Evolutionary conservation across 2,329 filamentous ascomycete species (phyloP).

Genomic region (Penicillium sp.): DNA sequence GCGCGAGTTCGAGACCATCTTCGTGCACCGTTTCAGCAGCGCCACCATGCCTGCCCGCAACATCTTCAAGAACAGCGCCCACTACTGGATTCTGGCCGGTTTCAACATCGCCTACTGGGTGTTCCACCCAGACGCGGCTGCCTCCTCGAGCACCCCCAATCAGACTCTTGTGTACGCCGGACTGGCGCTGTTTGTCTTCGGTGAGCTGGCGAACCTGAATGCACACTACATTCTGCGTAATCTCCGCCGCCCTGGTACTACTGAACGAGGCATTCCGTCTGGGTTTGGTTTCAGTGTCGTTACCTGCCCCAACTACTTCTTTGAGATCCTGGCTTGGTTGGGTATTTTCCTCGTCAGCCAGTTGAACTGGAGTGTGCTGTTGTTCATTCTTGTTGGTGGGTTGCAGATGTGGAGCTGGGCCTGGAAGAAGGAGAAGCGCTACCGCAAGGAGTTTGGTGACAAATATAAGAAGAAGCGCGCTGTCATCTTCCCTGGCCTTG

Average conservation of each 20-base stretch:
- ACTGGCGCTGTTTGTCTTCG: conserved; percentile 68
- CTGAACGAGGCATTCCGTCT: conserved; percentile 80
- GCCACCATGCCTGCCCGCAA: conserved; percentile 89
- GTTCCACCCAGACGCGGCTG: conserved; percentile 71
- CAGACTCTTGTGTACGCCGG: conserved; percentile 62
- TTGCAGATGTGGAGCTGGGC: conserved; percentile 85
- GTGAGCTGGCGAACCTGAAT: conserved; percentile 75
- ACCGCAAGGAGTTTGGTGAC: conserved; percentile 86
- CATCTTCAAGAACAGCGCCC: conserved; percentile 90
- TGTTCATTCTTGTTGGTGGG: conserved; percentile 72
- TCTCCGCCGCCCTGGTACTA: conserved; percentile 74
- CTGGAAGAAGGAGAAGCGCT: conserved; percentile 84
- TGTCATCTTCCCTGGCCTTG: conserved; percentile 74
- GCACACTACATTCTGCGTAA: conserved; percentile 76
- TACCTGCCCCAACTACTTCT: conserved; percentile 97
- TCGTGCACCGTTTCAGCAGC: conserved; percentile 90
- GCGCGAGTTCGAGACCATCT: conserved; percentile 90
- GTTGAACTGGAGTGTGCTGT: conserved; percentile 66
- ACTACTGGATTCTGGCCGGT: conserved; percentile 89
- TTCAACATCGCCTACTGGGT: conserved; percentile 78
- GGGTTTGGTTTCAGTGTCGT: conserved; percentile 83
- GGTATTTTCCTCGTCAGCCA: conserved; percentile 77
- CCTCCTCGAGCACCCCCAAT: conserved; percentile 54
- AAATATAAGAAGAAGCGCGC: conserved; percentile 94
- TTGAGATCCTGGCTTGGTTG: conserved; percentile 82